phyloP scores from a whole-genome alignment of 176 grass and related monocot genomes.

The Dendrocalamus sinicus region DNA sequence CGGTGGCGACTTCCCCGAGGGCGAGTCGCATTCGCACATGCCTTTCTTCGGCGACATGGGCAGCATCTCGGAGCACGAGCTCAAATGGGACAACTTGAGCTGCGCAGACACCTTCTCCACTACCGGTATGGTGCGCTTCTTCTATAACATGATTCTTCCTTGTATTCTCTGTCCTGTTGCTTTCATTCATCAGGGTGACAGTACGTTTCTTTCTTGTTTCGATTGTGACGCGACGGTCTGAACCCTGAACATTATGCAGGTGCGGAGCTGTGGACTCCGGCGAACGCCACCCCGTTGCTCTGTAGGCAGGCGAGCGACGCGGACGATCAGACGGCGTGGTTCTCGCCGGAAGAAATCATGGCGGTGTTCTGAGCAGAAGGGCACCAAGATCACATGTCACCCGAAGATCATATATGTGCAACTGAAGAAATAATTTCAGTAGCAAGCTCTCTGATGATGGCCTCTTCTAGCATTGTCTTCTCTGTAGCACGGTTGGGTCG shows the following conservation, averaged over 20 bases:
- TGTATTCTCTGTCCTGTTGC: background rate
- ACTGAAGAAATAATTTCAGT: background rate
- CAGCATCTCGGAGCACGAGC: constrained; percentile 42
- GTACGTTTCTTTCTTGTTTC: background rate
- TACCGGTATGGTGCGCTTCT: constrained; percentile 6
- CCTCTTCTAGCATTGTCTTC: no score
- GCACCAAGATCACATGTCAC: background rate
- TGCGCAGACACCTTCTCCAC: background rate
- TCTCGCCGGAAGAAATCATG: constrained; percentile 60
- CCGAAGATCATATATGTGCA: background rate
- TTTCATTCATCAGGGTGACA: no score
- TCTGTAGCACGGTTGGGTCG: no score
- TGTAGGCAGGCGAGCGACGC: constrained; percentile 89
- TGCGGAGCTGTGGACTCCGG: constrained; percentile 50
- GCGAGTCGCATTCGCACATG: constrained; percentile 22
- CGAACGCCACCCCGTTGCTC: constrained; percentile 46
- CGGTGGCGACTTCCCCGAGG: constrained; percentile 2
- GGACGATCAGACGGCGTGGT: constrained; percentile 64
- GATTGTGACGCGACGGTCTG: background rate
- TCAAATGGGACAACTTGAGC: constrained; percentile 44
- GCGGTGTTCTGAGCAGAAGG: constrained; percentile 48
- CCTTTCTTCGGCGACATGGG: constrained; percentile 35
- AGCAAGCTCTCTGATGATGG: constrained; percentile 14
- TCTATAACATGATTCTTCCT: background rate
- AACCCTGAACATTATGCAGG: constrained; percentile 43